phyloP scores from a whole-genome alignment of 257 asterid genomes.

The Petunia secreta region DNA sequence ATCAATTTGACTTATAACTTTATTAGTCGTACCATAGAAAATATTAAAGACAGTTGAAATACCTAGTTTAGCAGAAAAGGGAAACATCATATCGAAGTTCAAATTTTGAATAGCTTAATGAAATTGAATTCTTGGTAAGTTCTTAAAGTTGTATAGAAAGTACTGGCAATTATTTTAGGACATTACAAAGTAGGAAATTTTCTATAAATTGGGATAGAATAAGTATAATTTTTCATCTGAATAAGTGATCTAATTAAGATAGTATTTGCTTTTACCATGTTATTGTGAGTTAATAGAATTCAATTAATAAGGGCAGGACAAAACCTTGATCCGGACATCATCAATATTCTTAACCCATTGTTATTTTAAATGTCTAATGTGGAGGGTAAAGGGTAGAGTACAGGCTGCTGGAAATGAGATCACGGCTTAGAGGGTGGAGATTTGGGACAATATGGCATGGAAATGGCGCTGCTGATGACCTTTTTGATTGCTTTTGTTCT shows the following conservation, averaged over 20 bases:
- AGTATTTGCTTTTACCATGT: background rate
- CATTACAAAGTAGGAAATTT: too few relatives aligned
- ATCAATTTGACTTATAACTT: background rate
- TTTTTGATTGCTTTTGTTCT: background rate
- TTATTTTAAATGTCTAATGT: background rate
- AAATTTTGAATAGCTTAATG: background rate
- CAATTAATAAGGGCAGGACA: background rate
- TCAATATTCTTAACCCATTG: background rate
- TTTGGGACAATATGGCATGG: background rate
- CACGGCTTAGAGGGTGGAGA: background rate
- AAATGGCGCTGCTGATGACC: background rate
- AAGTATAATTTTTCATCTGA: background rate
- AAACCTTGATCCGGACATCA: background rate
- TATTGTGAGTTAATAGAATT: constrained; percentile 12
- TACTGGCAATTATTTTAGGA: too few relatives aligned
- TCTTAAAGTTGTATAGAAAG: background rate
- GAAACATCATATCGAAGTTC: background rate
- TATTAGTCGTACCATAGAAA: background rate
- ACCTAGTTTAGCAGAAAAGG: background rate
- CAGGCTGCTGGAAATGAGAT: too few relatives aligned
- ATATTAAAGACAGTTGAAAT: background rate
- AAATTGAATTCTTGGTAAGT: background rate
- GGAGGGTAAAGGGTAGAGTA: background rate
- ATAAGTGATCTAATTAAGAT: background rate
- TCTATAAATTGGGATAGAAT: background rate